Evolutionary conservation across 2,329 filamentous ascomycete species (phyloP), one percentile per base, ranked within the genome.

Genomic region (Sphaerulina populicola): DNA sequence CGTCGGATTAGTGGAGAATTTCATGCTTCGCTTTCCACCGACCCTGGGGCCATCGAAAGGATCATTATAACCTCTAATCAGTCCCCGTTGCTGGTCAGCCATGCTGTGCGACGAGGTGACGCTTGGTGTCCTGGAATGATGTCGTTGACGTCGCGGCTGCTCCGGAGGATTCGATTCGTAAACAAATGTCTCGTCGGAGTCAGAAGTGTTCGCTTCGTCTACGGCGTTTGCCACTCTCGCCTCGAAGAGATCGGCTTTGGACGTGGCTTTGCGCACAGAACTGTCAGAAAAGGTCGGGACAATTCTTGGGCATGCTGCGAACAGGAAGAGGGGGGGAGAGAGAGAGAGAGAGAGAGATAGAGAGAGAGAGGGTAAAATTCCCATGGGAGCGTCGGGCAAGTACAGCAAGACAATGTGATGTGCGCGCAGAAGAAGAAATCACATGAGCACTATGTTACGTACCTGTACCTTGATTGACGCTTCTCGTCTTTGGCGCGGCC

Each of bases 111-210:
- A 75, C 10, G 91, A 97, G 3, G 91, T 94, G 39, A 89, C 86
- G 69, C 90, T 97, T 6, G 93, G 93, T 1, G 93, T 98, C 56
- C 93, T 82, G 15, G 91, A 97, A 70, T 97, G 91, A 68, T 91
- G 88, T 55, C 89, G 80, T 46, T 88, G 86, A 46, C 78, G 73
- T 29, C 77, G 69, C 49, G 71, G 74, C 21, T 75, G 72, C 59
- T 83, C 81, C 11, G 78, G 77, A 8, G 91, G 93, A 64, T 98
- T 98, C 23, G 93, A 97, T 69, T 98, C 93, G 71, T 98, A 98
- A 12, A 98, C 93, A 69, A 97, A 98, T 0, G 93, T 97, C 70
- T 97, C 93, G 64, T 96, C 93, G 1, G 91, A 97, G 68, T 98
- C 93, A 6, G 91, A 96, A 10, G 91, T 94, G 68, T 96, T 87